Evolutionary conservation across 2,329 filamentous ascomycete genomes (phyloP), one percentile per base, ranked within the genome.

Genomic region (Xylaria sp.): DNA sequence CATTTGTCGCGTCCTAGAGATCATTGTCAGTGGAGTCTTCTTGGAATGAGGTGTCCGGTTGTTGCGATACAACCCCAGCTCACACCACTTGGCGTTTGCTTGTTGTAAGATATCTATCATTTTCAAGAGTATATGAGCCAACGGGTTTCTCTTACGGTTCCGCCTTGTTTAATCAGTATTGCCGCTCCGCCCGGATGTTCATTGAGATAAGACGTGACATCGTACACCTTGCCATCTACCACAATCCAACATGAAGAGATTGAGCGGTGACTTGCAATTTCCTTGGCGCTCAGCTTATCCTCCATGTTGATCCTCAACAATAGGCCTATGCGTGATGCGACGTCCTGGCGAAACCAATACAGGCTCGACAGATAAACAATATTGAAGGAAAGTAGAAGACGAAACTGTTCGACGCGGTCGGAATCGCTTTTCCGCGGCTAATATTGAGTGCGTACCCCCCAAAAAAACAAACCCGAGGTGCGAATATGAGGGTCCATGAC

Each of bases 171-270:
- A 11, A 79, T 66, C 11, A 80, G 58, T 15, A 79, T 72, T 2
- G 74, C 74, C 9, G 73, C 68, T n/a, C 78, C 78, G 33, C 77
- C 78, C 2, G 78, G 77, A 44, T 79, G 78, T 31, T 74, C 65
- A 36, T 73, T 65, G 10, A 82, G 66, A 57, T 81, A 82, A 33
- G 74, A 72, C 10, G 80, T 81, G 48, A 81, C 78, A 69, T 82
- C 80, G 76, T 80, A 80, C 40, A 76, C 77, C 57, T 75, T 76
- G 36, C 66, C 68, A 61, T 76, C 62, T 65, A 80, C 65, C 44
- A 82, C 79, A 17, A 80, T 73, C 80, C 80, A 82, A 68, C 80
- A 82, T 6, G 79, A 81, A 28, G 77, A 73, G 15, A 65, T 65
- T 38, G 74, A 76, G 70, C 75, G 76, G 69, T 80, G 80, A 68